Base-by-base conservation (phyloP, 2,329 filamentous ascomycete species). In the Trichoderma polysporum region DNA sequence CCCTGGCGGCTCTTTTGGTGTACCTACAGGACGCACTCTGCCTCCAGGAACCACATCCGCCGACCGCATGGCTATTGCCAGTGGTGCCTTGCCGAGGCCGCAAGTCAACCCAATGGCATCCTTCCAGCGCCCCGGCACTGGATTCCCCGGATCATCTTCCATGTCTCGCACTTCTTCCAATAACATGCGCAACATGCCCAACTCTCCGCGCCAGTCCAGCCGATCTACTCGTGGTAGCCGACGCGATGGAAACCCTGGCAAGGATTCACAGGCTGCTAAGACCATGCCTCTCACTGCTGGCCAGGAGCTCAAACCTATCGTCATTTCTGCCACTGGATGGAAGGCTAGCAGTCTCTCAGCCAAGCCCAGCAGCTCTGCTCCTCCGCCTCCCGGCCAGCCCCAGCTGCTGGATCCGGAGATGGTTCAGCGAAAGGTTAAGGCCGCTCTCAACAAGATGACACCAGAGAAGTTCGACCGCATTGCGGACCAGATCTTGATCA, bases 371-470 rank as follows among this genome's bases (percentile, higher is more conserved):
- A 35, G 41, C 13, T 12, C 56, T 29, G 10, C 50, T 47, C 25
- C 47, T 6, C 47, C 33, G 27, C 29, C 45, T 52, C 75, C 76
- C 45, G 69, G 79, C 50, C 77, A 79, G 41, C 77, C 45, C 70
- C 79, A 39, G 82, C 85, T 92, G 73, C 87, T 98, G 82, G 88
- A 96, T 71, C 94, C 95, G 27, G 92, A 94, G 74, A 88, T 95
- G 84, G 95, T 99, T 67, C 95, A 99, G 83, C 90, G 94, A 73
- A 99, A 99, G 89, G 95, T 99, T 78, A 99, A 99, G 89, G 91
- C 93, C 70, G 92, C 92, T 69, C 84, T 99, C 74, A 99, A 99
- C 89, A 99, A 99, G 90, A 98, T 99, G 95, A 98, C 95, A 0
- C 95, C 95, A 0, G 95, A 99, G 82, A 99, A 98, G 77, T 99